Percentiles rank a stretch among this genome's conserved stretches.
Conservation (phyloP, 2,329 filamentous ascomycete genomes). For the Bipolaris oryzae region DNA sequence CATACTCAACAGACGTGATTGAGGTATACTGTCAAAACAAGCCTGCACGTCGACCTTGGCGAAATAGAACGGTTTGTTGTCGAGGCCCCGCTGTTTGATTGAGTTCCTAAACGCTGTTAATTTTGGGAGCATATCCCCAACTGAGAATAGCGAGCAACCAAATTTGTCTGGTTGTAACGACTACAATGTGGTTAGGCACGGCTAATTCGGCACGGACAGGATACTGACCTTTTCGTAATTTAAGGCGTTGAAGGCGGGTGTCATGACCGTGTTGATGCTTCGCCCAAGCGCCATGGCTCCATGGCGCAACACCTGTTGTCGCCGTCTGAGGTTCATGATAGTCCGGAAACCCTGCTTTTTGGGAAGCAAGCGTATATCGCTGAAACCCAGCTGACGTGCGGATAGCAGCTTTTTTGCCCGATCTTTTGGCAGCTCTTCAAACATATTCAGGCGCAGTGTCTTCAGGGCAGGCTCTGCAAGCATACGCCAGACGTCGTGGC, state of each 20-base stretch:
- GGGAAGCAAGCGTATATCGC: slow-evolving; percentile 79
- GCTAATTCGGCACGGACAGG: neutral
- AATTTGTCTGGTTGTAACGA: slow-evolving; percentile 60
- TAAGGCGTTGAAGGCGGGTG: slow-evolving; percentile 76
- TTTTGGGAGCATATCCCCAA: slow-evolving; percentile 77
- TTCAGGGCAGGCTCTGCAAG: slow-evolving; percentile 75
- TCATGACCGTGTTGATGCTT: slow-evolving; percentile 73
- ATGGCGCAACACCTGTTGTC: slow-evolving; percentile 59
- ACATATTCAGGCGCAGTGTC: slow-evolving; percentile 72
- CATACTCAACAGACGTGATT: slow-evolving; percentile 71
- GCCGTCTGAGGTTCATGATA: slow-evolving; percentile 82
- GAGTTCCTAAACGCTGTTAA: slow-evolving; percentile 71
- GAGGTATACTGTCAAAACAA: slow-evolving; percentile 95
- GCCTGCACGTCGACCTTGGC: slow-evolving; percentile 90
- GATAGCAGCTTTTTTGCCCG: slow-evolving; percentile 65
- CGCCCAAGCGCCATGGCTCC: slow-evolving; percentile 62
- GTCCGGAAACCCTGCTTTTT: slow-evolving; percentile 78
- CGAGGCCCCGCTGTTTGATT: slow-evolving; percentile 48
- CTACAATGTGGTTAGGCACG: slow-evolving; percentile 27
- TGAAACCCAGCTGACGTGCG: slow-evolving; percentile 72
- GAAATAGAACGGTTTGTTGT: slow-evolving; percentile 69
- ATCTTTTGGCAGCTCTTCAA: slow-evolving; percentile 72
- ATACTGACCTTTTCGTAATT: slow-evolving; percentile 73
- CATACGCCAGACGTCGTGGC: slow-evolving; percentile 87
- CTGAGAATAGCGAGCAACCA: slow-evolving; percentile 81